A percentile compares a stretch with the other conserved stretches of the same genome.
phyloP scores from a whole-genome alignment of 202 grass and related monocot species.

The Musa balbisiana region DNA sequence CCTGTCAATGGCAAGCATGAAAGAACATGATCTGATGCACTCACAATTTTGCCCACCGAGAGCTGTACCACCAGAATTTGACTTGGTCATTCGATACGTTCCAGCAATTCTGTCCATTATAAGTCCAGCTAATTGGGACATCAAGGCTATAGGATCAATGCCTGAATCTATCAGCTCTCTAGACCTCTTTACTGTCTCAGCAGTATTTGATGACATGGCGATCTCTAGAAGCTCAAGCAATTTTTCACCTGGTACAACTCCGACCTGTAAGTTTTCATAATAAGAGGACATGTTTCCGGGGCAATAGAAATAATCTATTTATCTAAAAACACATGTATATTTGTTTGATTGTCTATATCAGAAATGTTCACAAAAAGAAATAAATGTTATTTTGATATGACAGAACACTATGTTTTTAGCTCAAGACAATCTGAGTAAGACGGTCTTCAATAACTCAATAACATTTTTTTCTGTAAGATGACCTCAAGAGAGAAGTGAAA shows the following conservation, averaged over 20 bases:
- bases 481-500: no score
- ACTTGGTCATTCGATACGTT: conserved; percentile 53
- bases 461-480: no score
- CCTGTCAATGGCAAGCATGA: no score
- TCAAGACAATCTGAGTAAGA: no score
- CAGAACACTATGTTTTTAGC: no score
- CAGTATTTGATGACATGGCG: conserved; percentile 89
- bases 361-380: no score
- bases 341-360: no score
- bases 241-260: conserved; percentile 82
- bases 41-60: conserved; percentile 62
- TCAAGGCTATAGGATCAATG: conserved; percentile 88
- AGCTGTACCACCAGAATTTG: conserved; percentile 39
- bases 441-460: no score
- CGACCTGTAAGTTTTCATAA: conserved; percentile 53
- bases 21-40: conserved; percentile 2
- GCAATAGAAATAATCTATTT: no score
- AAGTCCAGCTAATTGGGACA: conserved; percentile 95
- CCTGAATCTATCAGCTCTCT: conserved; percentile 91
- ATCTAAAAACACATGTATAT: no score
- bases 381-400: no score
- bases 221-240: conserved; percentile 80
- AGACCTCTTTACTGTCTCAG: conserved; percentile 82
- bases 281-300: neutral
- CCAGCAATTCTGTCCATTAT: conserved; percentile 98